Conservation (phyloP, 805 yeast genomes). For the Torulaspora microellipsoides region DNA sequence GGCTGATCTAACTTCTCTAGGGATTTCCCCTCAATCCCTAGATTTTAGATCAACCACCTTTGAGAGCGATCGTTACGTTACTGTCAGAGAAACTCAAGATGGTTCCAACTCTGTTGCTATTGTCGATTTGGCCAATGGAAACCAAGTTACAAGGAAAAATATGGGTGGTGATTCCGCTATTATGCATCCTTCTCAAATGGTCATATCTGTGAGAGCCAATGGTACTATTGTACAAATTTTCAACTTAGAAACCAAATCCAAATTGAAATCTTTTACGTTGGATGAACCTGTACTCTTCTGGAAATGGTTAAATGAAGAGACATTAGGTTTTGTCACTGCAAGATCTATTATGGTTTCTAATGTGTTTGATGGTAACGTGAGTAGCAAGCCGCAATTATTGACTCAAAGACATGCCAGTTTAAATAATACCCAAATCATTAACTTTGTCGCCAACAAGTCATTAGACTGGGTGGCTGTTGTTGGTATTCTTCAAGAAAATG, state of each 20-base stretch:
- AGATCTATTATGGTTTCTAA: constrained; percentile 74
- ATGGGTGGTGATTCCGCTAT: constrained; percentile 98
- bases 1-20: constrained; percentile 79
- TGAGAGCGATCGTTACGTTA: constrained; percentile 87
- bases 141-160: constrained; percentile 78
- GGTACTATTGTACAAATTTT: constrained; percentile 95
- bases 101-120: constrained; percentile 90
- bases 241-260: constrained; percentile 79
- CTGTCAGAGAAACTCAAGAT: constrained; percentile 60
- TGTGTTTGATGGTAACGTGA: constrained; percentile 72
- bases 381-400: constrained; percentile 71
- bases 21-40: constrained; percentile 77
- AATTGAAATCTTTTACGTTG: constrained; percentile 81
- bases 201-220: constrained; percentile 90
- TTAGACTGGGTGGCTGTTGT: constrained; percentile 91
- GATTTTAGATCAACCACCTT: constrained; percentile 93
- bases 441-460: constrained; percentile 74
- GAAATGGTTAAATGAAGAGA: constrained; percentile 80
- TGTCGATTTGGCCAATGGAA: constrained; percentile 74
- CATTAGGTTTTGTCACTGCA: constrained; percentile 81
- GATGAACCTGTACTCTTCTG: constrained; percentile 89
- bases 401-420: constrained; percentile 81
- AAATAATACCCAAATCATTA: constrained; percentile 81
- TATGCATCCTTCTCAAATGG: constrained; percentile 86
- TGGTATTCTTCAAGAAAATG: constrained; percentile 92